Evolutionary conservation across 257 asterid genomes (phyloP), one percentile per base, ranked within the genome.

Genomic region (Leptodermis oblonga): DNA sequence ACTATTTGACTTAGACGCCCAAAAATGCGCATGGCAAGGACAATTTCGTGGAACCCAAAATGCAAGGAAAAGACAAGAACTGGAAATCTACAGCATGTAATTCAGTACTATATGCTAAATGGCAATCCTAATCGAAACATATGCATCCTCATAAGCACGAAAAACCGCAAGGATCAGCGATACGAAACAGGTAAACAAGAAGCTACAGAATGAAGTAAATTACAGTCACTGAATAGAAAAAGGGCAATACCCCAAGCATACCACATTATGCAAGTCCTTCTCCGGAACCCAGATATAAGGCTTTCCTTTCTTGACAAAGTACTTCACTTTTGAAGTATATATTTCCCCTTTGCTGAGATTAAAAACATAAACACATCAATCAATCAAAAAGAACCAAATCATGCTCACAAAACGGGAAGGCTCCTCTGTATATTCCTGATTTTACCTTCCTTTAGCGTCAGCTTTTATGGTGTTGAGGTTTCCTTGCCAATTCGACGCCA

Each of bases 211-310:
- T 51, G 45, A 42, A 14, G 41, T 5, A 61, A 1, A 25, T 17
- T 25, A n/a, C 18, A 7, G 17, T 22, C 17, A 59, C 22, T 5
- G 7, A 20, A 45, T 34, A 54, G 42, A 46, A 37, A 58, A 53
- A n/a, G 22, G 42, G 17, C 26, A 25, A 49, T 41, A 67, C 59
- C 45, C 49, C n/a, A 73, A 23, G 1, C 70, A 37, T 86, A 92
- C 98, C 95, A 90, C 96, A 86, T 88, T 87, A 78, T 90, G 98
- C 83, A 84, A 76, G 78, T 93, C 97, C 74, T 85, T 86, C 77
- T 87, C 94, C 15, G 97, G 92, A n/a, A 93, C 81, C 97, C 97
- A 90, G 48, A 93, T 74, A 68, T 86, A 84, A 11, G 95, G 96
- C 78, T 78, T 84, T 69, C 95, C 99, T 73, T 81, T 90, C 77